Conservation (phyloP, 192 early-diverging fungal species). For the Pilobolus umbonatus region DNA sequence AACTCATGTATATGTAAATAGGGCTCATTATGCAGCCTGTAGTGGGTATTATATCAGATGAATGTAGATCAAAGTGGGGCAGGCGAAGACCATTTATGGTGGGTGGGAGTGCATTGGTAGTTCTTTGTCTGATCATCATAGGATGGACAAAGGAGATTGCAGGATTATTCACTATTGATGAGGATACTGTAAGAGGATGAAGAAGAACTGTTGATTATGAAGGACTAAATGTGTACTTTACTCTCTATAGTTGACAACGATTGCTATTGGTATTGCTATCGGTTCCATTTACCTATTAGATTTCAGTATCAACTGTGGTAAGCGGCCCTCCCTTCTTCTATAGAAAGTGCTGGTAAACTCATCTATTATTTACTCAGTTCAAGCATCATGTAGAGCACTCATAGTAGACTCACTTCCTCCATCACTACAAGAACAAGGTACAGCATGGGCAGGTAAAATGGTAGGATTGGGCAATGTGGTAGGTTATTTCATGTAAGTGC, state of each 20-base stretch:
- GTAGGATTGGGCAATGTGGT: slow-evolving; percentile 79
- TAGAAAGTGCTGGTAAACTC: not conserved
- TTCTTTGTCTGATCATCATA: slow-evolving; percentile 61
- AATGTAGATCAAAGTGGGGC: slow-evolving; percentile 65
- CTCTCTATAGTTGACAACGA: slow-evolving; percentile 21
- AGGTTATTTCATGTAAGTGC: slow-evolving; percentile 74
- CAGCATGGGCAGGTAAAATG: slow-evolving; percentile 85
- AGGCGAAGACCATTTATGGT: slow-evolving; percentile 84
- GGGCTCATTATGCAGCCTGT: slow-evolving; percentile 76
- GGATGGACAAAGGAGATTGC: slow-evolving; percentile 79
- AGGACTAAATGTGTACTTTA: not conserved
- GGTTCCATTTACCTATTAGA: slow-evolving; percentile 83
- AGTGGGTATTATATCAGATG: slow-evolving; percentile 81
- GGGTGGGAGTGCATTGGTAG: slow-evolving; percentile 59
- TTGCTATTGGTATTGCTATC: slow-evolving; percentile 68
- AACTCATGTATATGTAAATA: slow-evolving; percentile 10
- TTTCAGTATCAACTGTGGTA: slow-evolving; percentile 86
- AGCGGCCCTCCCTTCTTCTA: not conserved
- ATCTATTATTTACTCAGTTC: slow-evolving; percentile 43
- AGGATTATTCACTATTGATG: slow-evolving; percentile 22
- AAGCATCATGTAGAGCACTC: slow-evolving; percentile 80
- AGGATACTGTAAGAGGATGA: slow-evolving; percentile 24
- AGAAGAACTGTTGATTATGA: not conserved
- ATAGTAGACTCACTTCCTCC: slow-evolving; percentile 80
- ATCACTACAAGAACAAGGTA: slow-evolving; percentile 79